phyloP scores from a whole-genome alignment of 495 filamentous ascomycete species.

The Lophiotrema nucula region DNA sequence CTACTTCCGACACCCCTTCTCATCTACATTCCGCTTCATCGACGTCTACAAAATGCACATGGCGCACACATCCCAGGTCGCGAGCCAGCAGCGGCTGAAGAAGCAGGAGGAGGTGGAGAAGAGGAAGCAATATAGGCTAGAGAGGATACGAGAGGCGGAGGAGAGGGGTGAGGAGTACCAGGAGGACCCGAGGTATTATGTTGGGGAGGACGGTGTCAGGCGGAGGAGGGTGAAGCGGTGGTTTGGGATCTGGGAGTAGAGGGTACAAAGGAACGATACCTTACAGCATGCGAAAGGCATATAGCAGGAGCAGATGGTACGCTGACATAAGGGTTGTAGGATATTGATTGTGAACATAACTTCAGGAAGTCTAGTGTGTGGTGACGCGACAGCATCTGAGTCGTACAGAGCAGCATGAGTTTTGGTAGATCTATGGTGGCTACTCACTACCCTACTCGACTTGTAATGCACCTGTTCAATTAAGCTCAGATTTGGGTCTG shows the following conservation, averaged over 20 bases:
- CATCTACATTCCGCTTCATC: slow-evolving; percentile 54
- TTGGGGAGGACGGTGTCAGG: slow-evolving; percentile 39
- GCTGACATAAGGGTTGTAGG: no score
- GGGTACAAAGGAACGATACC: neutral
- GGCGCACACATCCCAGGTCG: slow-evolving; percentile 59
- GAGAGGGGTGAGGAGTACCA: slow-evolving; percentile 28
- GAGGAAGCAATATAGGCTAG: slow-evolving; percentile 69
- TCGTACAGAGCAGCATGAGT: no score
- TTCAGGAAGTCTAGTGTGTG: no score
- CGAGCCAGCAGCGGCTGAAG: slow-evolving; percentile 62
- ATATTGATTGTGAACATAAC: no score
- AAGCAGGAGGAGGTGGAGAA: slow-evolving; percentile 77
- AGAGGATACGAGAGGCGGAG: slow-evolving; percentile 14
- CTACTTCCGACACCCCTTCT: slow-evolving; percentile 62
- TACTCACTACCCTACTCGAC: no score
- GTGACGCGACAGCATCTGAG: no score
- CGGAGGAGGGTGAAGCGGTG: slow-evolving; percentile 34
- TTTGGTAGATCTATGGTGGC: no score
- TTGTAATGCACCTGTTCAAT: no score
- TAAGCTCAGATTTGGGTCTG: no score
- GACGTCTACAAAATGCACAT: slow-evolving; percentile 71
- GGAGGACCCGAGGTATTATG: slow-evolving; percentile 26
- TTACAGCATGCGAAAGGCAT: neutral
- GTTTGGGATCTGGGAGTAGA: slow-evolving; percentile 39
- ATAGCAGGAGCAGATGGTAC: no score